Base-by-base conservation (phyloP, 1,139 yeast species). In the Wickerhamomyces sp. region DNA sequence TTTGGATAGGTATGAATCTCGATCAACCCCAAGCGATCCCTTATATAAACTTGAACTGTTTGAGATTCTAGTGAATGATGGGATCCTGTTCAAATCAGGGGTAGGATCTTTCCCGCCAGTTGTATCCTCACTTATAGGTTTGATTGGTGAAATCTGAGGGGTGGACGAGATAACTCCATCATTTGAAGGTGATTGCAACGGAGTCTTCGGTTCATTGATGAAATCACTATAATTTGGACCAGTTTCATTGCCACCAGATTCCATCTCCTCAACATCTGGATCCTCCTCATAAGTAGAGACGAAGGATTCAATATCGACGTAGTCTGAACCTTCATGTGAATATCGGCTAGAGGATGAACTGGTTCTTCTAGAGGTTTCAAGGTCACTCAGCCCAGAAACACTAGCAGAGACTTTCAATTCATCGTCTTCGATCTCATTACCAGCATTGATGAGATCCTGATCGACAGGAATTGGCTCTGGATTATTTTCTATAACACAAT, bases 71-170 rank as follows among this genome's bases (percentile, higher is more conserved):
- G 50, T 54, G 40, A 57, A 53, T 0, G 59, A 50, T 9, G 60
- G 56, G 5, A 48, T 44, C 34, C 46, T 47, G 39, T 55, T 46
- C 45, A 57, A 36, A 37, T 56, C 54, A 4, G 52, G 31, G 27
- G 39, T 29, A 10, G 39, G 11, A 15, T 27, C 34, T 41, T 43
- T 15, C 42, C 36, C 11, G 2, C 13, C 13, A 7, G 10, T 23
- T 5, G 13, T 7, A 2, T 15, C 26, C 30, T 57, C 59, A 8
- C 45, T 43, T 8, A 57, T 38, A 1, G 59, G 46, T 38, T 53
- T 56, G 37, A 58, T 57, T 27, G 62, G 62, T 4, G 62, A 57
- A 1, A 51, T 46, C 36, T 52, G 56, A 27, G 59, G 59, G 1
- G 59, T 57, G 1, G 59, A 54, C 18, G 59, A 53, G 13, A 57